phyloP scores from a whole-genome alignment of 768 basidiomycete species.

The Kwoniella europaea region DNA sequence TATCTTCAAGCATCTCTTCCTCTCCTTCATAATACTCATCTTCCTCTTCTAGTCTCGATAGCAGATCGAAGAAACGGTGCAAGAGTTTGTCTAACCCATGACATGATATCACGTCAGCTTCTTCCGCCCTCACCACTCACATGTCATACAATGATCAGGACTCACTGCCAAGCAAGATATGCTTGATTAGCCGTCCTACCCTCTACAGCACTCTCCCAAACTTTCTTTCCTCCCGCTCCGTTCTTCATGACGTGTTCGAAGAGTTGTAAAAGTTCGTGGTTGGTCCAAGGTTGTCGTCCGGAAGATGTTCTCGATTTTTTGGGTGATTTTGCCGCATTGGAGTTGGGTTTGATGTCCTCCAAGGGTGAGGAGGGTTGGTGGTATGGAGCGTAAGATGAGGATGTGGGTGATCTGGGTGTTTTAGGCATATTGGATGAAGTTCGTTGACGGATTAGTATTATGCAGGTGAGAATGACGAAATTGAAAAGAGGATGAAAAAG shows the following conservation, averaged over 20 bases:
- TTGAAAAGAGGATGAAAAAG: not conserved
- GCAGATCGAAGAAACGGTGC: not conserved
- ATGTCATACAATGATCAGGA: not conserved
- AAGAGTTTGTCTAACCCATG: not conserved
- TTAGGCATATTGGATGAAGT: slow-evolving; percentile 1
- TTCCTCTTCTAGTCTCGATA: slow-evolving; percentile 10
- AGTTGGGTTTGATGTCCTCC: not conserved
- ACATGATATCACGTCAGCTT: not conserved
- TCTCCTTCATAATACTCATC: not conserved
- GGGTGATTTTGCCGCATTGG: not conserved
- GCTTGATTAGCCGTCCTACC: slow-evolving; percentile 26
- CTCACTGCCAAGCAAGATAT: slow-evolving; percentile 28
- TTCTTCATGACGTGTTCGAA: slow-evolving; percentile 25
- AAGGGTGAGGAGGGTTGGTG: not conserved
- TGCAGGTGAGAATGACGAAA: not conserved
- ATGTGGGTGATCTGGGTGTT: not conserved
- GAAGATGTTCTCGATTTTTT: not conserved
- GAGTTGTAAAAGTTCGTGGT: slow-evolving; percentile 20
- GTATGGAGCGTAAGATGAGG: not conserved
- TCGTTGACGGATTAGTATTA: not conserved
- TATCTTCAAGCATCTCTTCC: no score
- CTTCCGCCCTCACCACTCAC: not conserved
- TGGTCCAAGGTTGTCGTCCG: slow-evolving; percentile 15
- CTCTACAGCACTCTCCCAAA: slow-evolving; percentile 21
- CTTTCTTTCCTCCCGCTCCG: not conserved